Evolutionary conservation across 2,329 filamentous ascomycete species (phyloP).

Genomic region (Cadophora sp.): DNA sequence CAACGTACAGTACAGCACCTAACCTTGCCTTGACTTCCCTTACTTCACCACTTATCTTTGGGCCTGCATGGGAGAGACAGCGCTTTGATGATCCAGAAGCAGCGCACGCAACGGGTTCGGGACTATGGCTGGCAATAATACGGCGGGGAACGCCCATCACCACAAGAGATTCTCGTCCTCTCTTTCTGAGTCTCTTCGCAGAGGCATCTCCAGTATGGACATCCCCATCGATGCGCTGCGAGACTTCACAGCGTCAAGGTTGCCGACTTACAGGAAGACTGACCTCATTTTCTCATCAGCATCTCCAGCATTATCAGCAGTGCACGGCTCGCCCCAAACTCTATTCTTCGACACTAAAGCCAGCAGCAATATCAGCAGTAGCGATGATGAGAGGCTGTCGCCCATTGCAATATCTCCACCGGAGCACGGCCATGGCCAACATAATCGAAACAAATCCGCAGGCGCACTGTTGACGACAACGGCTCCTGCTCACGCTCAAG

Average conservation of each 20-base stretch:
- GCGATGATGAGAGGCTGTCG: conserved; percentile 12
- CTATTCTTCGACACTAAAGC: conserved; percentile 6
- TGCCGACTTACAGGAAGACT: conserved; percentile 10
- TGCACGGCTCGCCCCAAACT: conserved; percentile 11
- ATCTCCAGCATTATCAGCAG: background rate
- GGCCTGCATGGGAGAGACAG: conserved; percentile 9
- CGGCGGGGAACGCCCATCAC: conserved; percentile 3
- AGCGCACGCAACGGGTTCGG: conserved; percentile 5
- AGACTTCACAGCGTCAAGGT: conserved; percentile 10
- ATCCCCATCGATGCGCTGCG: conserved; percentile 6
- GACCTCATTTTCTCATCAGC: conserved; percentile 1
- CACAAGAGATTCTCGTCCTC: conserved; percentile 13
- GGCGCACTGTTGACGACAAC: conserved; percentile 6
- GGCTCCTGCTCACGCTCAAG: background rate
- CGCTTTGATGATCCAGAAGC: conserved; percentile 6
- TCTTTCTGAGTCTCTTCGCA: conserved; percentile 10
- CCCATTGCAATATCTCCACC: conserved; percentile 1
- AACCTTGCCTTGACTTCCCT: background rate
- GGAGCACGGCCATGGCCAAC: conserved; percentile 8
- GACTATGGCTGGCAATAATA: conserved; percentile 17
- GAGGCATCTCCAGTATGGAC: conserved; percentile 14
- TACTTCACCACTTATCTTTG: background rate
- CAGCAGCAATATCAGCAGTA: background rate
- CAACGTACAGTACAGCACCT: background rate
- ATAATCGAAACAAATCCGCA: conserved; percentile 13